These are phyloP conservation scores for Medicago arabica DNA, from an alignment of 306 rosid species.

Conservation along the genomic window DNA sequence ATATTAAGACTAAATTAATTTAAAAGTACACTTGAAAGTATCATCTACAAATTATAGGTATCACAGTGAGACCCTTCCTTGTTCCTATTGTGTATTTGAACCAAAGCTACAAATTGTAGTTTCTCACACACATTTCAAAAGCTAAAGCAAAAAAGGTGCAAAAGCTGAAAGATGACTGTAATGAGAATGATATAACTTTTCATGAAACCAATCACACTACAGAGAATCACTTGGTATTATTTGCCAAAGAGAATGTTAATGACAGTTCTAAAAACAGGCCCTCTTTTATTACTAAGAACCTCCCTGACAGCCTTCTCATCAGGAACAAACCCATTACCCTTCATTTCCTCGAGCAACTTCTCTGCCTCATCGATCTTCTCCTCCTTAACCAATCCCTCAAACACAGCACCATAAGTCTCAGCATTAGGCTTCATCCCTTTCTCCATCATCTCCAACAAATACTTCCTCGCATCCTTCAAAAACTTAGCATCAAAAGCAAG, in stretches of 20 bases:
- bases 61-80: too few species aligned
- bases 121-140: too few species aligned
- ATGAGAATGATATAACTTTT: not conserved
- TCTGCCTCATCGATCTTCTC: conserved; percentile 58
- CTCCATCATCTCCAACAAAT: conserved; percentile 68
- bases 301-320: conserved; percentile 69
- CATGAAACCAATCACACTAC: not conserved
- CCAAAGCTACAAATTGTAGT: too few species aligned
- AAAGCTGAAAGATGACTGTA: too few species aligned
- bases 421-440: conserved; percentile 79
- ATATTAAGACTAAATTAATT: not conserved
- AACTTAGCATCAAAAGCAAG: conserved; percentile 50
- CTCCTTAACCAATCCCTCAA: conserved; percentile 64
- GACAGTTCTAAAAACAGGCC: conserved; percentile 58
- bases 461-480: conserved; percentile 57
- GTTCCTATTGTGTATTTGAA: too few species aligned
- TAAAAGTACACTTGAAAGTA: not conserved
- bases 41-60: not conserved
- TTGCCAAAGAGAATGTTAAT: conserved; percentile 62
- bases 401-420: conserved; percentile 53
- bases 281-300: conserved; percentile 53
- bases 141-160: too few species aligned
- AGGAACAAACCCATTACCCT: conserved; percentile 60
- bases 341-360: conserved; percentile 58
- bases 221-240: conserved; percentile 19